A percentile compares a stretch with the other conserved stretches of the same genome.
Evolutionary conservation across 1,284 basidiomycete species (phyloP).

Genomic region (Omphalotus olearius): DNA sequence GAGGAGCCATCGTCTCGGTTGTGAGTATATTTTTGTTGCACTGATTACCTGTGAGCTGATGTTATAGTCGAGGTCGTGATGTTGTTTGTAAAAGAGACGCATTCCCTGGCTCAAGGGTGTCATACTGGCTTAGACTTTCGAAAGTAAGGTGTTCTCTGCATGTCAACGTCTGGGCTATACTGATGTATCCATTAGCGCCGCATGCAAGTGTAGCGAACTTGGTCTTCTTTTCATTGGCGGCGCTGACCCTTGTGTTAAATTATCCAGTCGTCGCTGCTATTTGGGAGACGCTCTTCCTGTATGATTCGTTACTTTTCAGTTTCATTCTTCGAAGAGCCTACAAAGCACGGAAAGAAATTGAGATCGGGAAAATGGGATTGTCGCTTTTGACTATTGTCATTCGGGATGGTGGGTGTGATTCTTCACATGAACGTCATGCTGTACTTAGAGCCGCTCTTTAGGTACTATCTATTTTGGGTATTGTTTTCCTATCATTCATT

Average conservation of each 20-base stretch:
- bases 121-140: conserved; percentile 1
- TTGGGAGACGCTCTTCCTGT: not conserved
- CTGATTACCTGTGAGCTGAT: not conserved
- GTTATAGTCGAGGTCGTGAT: not conserved
- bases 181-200: not conserved
- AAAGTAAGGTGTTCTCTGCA: not conserved
- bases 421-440: not conserved
- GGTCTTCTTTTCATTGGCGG: not conserved
- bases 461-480: conserved; percentile 9
- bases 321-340: conserved; percentile 2
- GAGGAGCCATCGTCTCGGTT: not conserved
- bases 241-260: too few species aligned
- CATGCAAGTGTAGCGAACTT: not conserved
- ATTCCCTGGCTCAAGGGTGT: not conserved
- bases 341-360: not conserved
- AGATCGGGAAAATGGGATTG: not conserved
- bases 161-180: not conserved
- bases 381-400: conserved; percentile 2
- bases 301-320: not conserved
- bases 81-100: not conserved
- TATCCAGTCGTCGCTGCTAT: not conserved
- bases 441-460: not conserved
- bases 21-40: not conserved
- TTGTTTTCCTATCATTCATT: not conserved
- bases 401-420: conserved; percentile 4